Evolutionary conservation across 305 asterid genomes (phyloP), one percentile per base, ranked within the genome.

Genomic region (Plantago coronopus): DNA sequence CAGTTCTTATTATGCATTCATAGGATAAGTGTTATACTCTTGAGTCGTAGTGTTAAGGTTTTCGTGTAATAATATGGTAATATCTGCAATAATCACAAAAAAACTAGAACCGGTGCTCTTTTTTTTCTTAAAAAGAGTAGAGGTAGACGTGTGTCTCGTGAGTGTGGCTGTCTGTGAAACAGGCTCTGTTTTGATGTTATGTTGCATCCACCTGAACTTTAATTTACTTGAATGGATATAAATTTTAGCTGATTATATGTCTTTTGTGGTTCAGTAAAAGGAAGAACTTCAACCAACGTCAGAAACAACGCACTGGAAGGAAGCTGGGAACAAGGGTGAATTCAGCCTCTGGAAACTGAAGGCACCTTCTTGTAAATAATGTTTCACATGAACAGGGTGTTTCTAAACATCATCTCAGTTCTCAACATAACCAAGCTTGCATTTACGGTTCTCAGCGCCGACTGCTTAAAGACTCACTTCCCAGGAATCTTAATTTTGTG

Each of bases 241-340:
- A 58, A 57, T n/a, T 17, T 62, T 31, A 43, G 54, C 60, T 64
- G 29, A 69, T 20, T 50, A 14, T 40, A 50, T 64, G 48, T 48
- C 61, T 25, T 27, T 38, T 82, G 69, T 61, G 49, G 25, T 87
- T 83, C 85, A 85, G 98, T 68, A 79, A 65, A 72, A 76, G 94
- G 79, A 80, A 73, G 71, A 76, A 74, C 70, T 81, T 59, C 53
- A 75, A 61, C 42, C 89, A 59, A 46, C 88, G 85, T 15, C 85
- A 72, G 77, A 91, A 85, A 77, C 85, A 59, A 59, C 82, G 87
- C 57, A 69, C 76, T 16, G 91, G 66, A 23, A 81, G 87, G 81
- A 91, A 72, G 72, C 65, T 87, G 68, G 95, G 84, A 63, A 75
- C 82, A 45, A 84, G 61, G 72, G 57, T 61, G 57, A 75, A 69